A percentile compares a stretch with the other conserved stretches of the same genome.
Evolutionary conservation across 352 stramenopile genomes (phyloP).

Genomic region (Aphanomyces stellatus): DNA sequence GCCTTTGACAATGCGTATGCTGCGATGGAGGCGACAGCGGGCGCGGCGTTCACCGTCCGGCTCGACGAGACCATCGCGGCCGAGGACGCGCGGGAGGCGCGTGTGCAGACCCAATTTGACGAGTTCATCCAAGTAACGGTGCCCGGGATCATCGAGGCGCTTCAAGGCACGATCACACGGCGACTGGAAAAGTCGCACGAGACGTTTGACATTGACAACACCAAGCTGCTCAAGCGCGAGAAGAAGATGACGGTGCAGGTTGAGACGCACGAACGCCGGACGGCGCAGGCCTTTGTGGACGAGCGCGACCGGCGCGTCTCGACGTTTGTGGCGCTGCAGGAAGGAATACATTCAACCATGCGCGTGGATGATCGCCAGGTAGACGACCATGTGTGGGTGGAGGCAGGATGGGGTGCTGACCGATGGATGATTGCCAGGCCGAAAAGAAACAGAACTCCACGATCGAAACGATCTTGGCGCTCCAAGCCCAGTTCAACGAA

Average conservation of each 20-base stretch:
- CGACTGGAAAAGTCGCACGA: conserved; percentile 87
- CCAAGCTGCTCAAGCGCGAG: conserved; percentile 87
- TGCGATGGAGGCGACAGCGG: conserved; percentile 21
- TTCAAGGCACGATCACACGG: conserved; percentile 80
- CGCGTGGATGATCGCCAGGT: conserved; percentile 47
- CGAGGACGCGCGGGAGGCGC: background rate
- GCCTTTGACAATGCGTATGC: conserved; percentile 24
- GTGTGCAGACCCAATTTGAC: conserved; percentile 33
- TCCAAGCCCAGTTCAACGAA: conserved; percentile 42
- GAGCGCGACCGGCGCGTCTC: conserved; percentile 47
- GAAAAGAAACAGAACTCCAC: conserved; percentile 40
- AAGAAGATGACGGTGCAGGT: conserved; percentile 74
- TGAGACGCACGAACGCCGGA: conserved; percentile 52
- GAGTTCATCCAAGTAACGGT: conserved; percentile 78
- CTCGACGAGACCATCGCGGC: conserved; percentile 18
- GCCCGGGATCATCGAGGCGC: conserved; percentile 80
- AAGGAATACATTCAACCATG: conserved; percentile 61
- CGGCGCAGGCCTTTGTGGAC: conserved; percentile 48
- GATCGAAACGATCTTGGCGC: conserved; percentile 39
- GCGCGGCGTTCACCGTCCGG: conserved; percentile 6
- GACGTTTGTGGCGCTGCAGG: conserved; percentile 54
- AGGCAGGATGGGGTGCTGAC: conserved; percentile 21
- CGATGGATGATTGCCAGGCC: conserved; percentile 24
- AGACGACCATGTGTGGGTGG: conserved; percentile 10
- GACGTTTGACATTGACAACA: conserved; percentile 90